Conservation (phyloP, 371 early-diverging fungal species). For the Chytridium lagenaria region DNA sequence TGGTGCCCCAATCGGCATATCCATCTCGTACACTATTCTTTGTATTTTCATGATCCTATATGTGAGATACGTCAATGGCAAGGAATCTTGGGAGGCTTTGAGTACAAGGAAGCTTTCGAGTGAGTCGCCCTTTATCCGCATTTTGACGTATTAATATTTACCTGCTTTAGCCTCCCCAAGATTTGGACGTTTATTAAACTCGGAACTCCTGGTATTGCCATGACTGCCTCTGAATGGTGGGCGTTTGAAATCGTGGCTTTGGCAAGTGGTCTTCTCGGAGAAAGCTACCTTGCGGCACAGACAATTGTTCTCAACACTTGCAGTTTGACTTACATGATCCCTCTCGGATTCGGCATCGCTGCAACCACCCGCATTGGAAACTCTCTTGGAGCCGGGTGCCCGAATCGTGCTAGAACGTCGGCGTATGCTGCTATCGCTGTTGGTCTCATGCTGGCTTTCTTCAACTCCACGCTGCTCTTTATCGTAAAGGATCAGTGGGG, state of each 20-base stretch:
- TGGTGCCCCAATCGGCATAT: conserved; percentile 85
- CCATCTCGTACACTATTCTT: conserved; percentile 76
- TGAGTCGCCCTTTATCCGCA: not conserved
- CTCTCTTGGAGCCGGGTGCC: conserved; percentile 39
- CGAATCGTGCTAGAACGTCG: conserved; percentile 24
- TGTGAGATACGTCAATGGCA: conserved; percentile 68
- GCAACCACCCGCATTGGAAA: conserved; percentile 80
- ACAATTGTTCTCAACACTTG: conserved; percentile 77
- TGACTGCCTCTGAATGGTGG: conserved; percentile 55
- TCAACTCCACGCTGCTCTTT: conserved; percentile 38
- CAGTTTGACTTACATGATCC: conserved; percentile 69
- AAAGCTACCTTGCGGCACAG: conserved; percentile 82
- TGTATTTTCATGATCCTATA: conserved; percentile 67
- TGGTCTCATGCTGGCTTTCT: conserved; percentile 23
- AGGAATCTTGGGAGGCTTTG: conserved; percentile 85
- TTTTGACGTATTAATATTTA: not conserved
- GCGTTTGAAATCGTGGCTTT: conserved; percentile 77
- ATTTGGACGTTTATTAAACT: conserved; percentile 67
- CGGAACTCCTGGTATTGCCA: conserved; percentile 73
- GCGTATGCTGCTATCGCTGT: conserved; percentile 25
- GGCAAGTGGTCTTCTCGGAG: conserved; percentile 75
- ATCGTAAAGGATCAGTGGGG: conserved; percentile 39
- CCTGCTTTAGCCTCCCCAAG: conserved; percentile 61
- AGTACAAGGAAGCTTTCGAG: conserved; percentile 63
- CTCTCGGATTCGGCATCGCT: conserved; percentile 67